Percentiles rank a stretch among this genome's conserved stretches.
These are phyloP conservation scores for Diplodia scrobiculata DNA, from an alignment of 2,329 filamentous ascomycete species.

Conservation along the genomic window DNA sequence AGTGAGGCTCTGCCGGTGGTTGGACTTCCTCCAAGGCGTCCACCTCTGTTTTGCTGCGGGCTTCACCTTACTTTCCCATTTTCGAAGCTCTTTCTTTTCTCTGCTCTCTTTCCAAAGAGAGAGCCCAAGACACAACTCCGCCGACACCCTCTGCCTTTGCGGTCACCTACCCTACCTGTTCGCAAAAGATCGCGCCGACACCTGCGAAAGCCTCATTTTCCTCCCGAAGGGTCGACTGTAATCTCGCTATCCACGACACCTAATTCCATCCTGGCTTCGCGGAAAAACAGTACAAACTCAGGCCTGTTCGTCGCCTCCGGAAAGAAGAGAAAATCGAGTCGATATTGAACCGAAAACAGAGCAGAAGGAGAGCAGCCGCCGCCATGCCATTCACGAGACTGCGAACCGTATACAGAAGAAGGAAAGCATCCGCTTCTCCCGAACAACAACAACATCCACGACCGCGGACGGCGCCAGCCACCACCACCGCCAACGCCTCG, in stretches of 20 bases:
- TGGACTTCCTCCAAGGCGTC: neutral
- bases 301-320: neutral
- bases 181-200: neutral
- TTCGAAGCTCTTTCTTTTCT: neutral
- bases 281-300: neutral
- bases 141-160: neutral
- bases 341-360: neutral
- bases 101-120: neutral
- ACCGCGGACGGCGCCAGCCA: slow-evolving; percentile 8
- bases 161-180: neutral
- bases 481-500: neutral
- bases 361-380: too few species aligned
- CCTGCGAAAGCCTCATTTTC: neutral
- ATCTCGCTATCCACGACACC: neutral
- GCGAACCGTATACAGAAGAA: neutral
- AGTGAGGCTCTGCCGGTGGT: neutral
- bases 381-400: slow-evolving; percentile 4
- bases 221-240: neutral
- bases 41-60: neutral
- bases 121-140: neutral
- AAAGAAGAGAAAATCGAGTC: neutral
- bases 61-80: neutral
- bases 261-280: neutral
- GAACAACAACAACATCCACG: neutral
- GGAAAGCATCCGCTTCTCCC: neutral